Evolutionary conservation across 2,329 filamentous ascomycete genomes (phyloP), one percentile per base, ranked within the genome.

Genomic region (Monascus ruber): DNA sequence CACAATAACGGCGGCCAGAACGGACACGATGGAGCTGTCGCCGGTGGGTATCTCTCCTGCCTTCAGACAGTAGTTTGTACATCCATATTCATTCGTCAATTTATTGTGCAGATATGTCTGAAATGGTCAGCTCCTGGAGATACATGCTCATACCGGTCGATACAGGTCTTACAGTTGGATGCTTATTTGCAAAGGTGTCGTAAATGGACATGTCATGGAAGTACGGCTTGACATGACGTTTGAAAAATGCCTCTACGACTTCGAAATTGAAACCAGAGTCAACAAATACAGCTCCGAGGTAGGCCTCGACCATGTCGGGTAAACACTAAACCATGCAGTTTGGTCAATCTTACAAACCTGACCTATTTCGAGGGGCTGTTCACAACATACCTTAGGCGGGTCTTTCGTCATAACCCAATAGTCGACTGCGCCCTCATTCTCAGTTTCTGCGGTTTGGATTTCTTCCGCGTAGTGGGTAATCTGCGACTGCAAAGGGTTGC

Each of bases 161-260:
- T 25, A 11, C 24, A 34, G 17, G 25, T 29, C 52, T 62, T 60
- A 69, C 67, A 4, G 84, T 81, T 0, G 89, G 89, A 49, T 96
- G 88, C 28, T 83, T 83, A 51, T 82, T 85, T 1, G 86, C 87
- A 58, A 85, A 95, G 0, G 76, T 77, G 58, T 96, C 87, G 59
- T 94, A 95, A 31, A 91, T 72, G 3, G 71, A 68, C 79, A 96
- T 94, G 59, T 95, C 82, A 37, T 74, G 69, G 57, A 96, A 96
- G 64, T 79, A 94, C 2, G 78, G 79, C 41, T 73, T 72, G 40
- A 96, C 74, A 46, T 88, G 78, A 9, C 52, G 57, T n/a, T 76
- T 63, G 61, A 94, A 95, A 64, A 98, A 96, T 0, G 57, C 56
- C 45, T 83, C 76, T 1, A 96, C 82, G 11, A 79, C 70, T 8